Conservation (phyloP, 2,329 filamentous ascomycete genomes). For the Raffaelea arxii region DNA sequence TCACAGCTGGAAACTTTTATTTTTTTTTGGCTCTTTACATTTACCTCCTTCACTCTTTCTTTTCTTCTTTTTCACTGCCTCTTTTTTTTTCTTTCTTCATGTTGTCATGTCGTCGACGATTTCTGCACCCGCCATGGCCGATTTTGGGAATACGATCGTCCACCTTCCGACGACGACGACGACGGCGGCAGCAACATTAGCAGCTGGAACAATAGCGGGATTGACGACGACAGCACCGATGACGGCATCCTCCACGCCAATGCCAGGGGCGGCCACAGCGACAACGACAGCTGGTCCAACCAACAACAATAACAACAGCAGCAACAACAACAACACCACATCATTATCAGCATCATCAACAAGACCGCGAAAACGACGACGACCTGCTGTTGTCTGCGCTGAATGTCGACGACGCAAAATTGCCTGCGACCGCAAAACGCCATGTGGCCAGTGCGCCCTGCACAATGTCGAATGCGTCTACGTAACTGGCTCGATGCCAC, state of each 20-base stretch:
- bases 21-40: no score
- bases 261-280: background rate
- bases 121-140: background rate
- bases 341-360: background rate
- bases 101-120: no score
- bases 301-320: no score
- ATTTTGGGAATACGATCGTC: background rate
- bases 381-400: conserved; percentile 39
- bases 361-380: conserved; percentile 13
- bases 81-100: no score
- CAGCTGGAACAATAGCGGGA: no score
- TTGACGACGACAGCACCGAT: background rate
- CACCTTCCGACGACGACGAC: no score
- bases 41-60: no score
- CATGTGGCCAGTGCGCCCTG: conserved; percentile 50
- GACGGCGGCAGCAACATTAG: no score
- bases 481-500: conserved; percentile 17
- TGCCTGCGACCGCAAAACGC: conserved; percentile 46
- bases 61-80: no score
- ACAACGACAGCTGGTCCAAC: no score
- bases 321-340: background rate
- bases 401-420: conserved; percentile 52
- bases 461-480: conserved; percentile 45
- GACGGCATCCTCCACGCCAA: background rate
- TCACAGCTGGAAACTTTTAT: no score